phyloP scores from a whole-genome alignment of 1,284 basidiomycete species.

The Trametes pubescens region DNA sequence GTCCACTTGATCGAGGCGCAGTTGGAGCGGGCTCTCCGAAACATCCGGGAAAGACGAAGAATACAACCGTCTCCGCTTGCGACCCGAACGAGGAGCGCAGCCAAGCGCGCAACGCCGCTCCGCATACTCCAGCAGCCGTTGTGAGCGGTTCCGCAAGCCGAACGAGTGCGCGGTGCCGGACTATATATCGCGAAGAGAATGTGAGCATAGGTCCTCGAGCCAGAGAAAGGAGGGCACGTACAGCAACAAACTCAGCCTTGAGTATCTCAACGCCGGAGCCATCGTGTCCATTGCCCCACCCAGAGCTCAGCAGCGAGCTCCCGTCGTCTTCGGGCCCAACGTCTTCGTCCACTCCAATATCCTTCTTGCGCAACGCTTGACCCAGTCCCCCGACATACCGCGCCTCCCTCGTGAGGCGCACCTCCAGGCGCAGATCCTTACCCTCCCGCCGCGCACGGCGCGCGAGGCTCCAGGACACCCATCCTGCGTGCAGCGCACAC shows the following conservation, averaged over 20 bases:
- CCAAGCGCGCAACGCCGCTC: constrained; percentile 64
- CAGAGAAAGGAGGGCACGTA: constrained; percentile 45
- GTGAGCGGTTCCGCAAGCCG: constrained; percentile 67
- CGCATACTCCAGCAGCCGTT: constrained; percentile 70
- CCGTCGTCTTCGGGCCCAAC: constrained; percentile 63
- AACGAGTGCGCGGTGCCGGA: constrained; percentile 57
- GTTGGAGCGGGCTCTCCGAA: constrained; percentile 25
- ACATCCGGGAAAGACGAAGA: constrained; percentile 38
- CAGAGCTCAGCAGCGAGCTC: constrained; percentile 65
- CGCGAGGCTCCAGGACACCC: constrained; percentile 67
- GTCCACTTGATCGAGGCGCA: constrained; percentile 29
- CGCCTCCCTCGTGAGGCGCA: constrained; percentile 51
- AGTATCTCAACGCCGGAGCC: constrained; percentile 78
- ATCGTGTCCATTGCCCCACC: constrained; percentile 79
- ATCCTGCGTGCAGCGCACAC: constrained; percentile 76
- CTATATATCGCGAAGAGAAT: constrained; percentile 38
- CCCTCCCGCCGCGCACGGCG: constrained; percentile 58
- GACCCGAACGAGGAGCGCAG: constrained; percentile 35
- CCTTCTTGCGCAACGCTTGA: constrained; percentile 30
- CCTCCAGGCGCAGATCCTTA: constrained; percentile 61
- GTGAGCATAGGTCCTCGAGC: neutral
- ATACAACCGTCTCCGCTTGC: constrained; percentile 45
- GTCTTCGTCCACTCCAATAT: constrained; percentile 40
- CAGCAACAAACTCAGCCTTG: constrained; percentile 66
- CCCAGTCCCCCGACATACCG: constrained; percentile 55